Evolutionary conservation across 768 basidiomycete genomes (phyloP).

Genomic region (Coprinopsis marcescibilis): DNA sequence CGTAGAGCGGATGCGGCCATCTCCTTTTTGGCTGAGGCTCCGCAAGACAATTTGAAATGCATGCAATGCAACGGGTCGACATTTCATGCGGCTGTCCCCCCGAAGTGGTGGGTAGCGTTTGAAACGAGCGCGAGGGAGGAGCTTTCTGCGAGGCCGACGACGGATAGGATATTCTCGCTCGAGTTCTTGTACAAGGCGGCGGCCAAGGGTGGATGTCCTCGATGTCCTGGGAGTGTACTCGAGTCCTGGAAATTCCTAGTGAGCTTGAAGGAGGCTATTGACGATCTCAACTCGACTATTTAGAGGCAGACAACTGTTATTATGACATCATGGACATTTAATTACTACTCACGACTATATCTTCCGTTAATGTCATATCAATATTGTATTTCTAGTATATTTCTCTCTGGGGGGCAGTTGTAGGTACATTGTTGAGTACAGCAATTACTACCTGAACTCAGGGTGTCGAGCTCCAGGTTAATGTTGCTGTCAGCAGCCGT

Average conservation of each 20-base stretch:
- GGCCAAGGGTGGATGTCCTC: constrained; percentile 45
- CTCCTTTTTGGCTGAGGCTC: constrained; percentile 36
- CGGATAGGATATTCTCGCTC: constrained; percentile 55
- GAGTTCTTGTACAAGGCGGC: constrained; percentile 52
- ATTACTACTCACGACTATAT: too few relatives aligned
- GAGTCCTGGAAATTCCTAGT: constrained; percentile 53
- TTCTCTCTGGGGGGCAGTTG: too few relatives aligned
- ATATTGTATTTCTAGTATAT: too few relatives aligned
- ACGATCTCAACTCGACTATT: constrained; percentile 35
- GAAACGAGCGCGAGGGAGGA: constrained; percentile 53
- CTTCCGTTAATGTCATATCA: too few relatives aligned
- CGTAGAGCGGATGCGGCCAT: constrained; percentile 45
- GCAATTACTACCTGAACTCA: too few relatives aligned
- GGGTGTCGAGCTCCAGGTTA: too few relatives aligned
- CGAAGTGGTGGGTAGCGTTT: constrained; percentile 69
- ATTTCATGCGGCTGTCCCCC: constrained; percentile 39
- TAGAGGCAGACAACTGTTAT: too few relatives aligned
- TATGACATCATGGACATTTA: too few relatives aligned
- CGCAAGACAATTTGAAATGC: constrained; percentile 50
- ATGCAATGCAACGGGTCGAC: constrained; percentile 58
- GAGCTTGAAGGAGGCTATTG: constrained; percentile 51
- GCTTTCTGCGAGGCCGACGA: constrained; percentile 47
- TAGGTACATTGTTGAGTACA: too few relatives aligned
- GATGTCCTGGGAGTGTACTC: constrained; percentile 64
- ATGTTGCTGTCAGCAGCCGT: too few relatives aligned